Percentiles rank a stretch among this genome's conserved stretches.
phyloP scores from a whole-genome alignment of 176 grass and related monocot species.

The Oryza officinalis region DNA sequence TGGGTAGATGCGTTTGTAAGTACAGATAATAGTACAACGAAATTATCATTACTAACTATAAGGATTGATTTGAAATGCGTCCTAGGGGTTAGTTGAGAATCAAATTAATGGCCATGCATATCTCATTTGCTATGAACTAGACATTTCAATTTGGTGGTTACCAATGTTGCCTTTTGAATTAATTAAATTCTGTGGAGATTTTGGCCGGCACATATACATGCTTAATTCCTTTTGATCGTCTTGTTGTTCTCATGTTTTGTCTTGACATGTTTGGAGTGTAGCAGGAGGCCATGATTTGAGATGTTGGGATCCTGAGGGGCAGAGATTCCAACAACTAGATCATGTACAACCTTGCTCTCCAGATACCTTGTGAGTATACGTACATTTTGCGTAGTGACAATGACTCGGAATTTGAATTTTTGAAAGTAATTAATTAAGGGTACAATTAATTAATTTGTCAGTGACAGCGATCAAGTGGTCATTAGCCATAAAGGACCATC shows the following conservation, averaged over 20 bases:
- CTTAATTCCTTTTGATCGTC: background rate
- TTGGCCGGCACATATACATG: background rate
- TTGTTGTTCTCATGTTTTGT: constrained; percentile 14
- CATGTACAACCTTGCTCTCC: constrained; percentile 1
- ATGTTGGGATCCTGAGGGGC: constrained; percentile 14
- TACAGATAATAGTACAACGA: background rate
- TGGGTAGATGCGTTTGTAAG: background rate
- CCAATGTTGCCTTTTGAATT: background rate
- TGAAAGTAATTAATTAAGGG: background rate
- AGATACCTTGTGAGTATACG: background rate
- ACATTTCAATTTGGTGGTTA: background rate
- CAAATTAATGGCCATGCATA: background rate
- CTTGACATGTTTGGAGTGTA: constrained; percentile 6
- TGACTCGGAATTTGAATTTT: background rate
- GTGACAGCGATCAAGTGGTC: background rate
- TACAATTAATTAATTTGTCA: background rate
- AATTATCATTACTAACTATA: background rate
- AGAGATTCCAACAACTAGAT: constrained; percentile 17
- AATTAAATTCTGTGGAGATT: background rate
- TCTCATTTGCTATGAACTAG: background rate
- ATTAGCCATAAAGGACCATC: background rate
- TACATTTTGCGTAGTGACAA: constrained; percentile 8
- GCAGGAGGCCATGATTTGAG: constrained; percentile 23
- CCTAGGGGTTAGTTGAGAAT: background rate
- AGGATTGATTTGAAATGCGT: background rate